These are phyloP conservation scores for Kuraishia capsulata DNA, from an alignment of 805 yeast species.

Conservation along the genomic window DNA sequence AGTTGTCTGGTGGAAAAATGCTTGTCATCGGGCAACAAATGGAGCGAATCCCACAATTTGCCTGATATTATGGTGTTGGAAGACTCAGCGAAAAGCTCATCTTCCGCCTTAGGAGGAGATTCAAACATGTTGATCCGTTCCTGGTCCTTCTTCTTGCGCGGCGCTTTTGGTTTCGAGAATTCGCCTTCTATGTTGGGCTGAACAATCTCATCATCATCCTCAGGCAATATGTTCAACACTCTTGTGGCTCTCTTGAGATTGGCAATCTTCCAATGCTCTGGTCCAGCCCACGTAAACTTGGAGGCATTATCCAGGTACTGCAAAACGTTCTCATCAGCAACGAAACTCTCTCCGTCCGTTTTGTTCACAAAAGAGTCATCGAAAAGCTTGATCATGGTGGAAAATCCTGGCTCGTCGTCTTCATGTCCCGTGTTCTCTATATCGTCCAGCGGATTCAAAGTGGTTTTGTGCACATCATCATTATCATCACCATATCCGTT, in stretches of 20 bases:
- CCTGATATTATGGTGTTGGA: slow-evolving; percentile 15
- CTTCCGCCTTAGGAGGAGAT: slow-evolving; percentile 5
- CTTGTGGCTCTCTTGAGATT: slow-evolving; percentile 24
- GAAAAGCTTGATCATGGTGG: slow-evolving; percentile 19
- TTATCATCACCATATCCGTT: slow-evolving; percentile 11
- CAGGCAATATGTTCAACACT: slow-evolving; percentile 4
- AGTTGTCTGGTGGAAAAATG: slow-evolving; percentile 39
- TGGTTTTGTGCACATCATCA: slow-evolving; percentile 5
- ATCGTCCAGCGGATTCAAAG: slow-evolving; percentile 7
- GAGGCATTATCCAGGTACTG: slow-evolving; percentile 74
- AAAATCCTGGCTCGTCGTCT: slow-evolving; percentile 2
- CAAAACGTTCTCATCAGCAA: slow-evolving; percentile 38
- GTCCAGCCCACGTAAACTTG: slow-evolving; percentile 78
- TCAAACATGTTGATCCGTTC: neutral
- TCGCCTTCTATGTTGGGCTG: slow-evolving; percentile 8
- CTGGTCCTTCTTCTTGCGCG: neutral
- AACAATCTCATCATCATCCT: slow-evolving; percentile 12
- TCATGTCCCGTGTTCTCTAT: slow-evolving; percentile 2
- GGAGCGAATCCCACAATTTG: slow-evolving; percentile 11
- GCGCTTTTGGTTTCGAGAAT: neutral
- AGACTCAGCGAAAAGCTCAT: slow-evolving; percentile 16
- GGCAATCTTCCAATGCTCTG: slow-evolving; percentile 84
- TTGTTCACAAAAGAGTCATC: slow-evolving; percentile 18
- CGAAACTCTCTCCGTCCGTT: slow-evolving; percentile 10
- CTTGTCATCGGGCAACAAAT: slow-evolving; percentile 39